A percentile compares a stretch with the other conserved stretches of the same genome.
phyloP scores from a whole-genome alignment of 1,284 basidiomycete species.

The Phlebopus sp. region DNA sequence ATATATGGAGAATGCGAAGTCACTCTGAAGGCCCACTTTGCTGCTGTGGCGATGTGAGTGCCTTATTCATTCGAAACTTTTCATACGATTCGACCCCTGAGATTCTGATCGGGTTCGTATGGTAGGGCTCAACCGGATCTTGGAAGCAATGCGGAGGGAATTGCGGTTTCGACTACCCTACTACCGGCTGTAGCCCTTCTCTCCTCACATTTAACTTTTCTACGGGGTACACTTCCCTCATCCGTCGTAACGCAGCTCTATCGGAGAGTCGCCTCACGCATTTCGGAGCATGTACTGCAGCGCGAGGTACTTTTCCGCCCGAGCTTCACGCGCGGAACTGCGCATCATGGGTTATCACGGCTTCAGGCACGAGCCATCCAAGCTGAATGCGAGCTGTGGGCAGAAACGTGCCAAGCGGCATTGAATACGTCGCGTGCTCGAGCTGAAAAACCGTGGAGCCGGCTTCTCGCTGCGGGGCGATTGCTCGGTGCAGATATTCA shows the following conservation, averaged over 20 bases:
- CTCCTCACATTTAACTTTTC: slow-evolving; percentile 66
- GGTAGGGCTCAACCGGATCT: slow-evolving; percentile 21
- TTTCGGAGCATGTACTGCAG: slow-evolving; percentile 76
- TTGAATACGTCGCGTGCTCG: slow-evolving; percentile 41
- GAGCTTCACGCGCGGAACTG: slow-evolving; percentile 44
- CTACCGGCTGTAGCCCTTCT: slow-evolving; percentile 70
- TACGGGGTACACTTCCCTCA: slow-evolving; percentile 59
- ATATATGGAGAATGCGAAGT: slow-evolving; percentile 76
- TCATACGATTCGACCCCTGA: neutral
- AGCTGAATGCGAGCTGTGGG: slow-evolving; percentile 76
- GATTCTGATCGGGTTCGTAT: slow-evolving; percentile 6
- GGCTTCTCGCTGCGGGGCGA: slow-evolving; percentile 63
- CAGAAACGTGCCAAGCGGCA: slow-evolving; percentile 65
- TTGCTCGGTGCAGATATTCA: slow-evolving; percentile 54
- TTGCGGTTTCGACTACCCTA: slow-evolving; percentile 62
- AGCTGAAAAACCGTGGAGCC: slow-evolving; percentile 70
- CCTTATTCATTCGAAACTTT: neutral
- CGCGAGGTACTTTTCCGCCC: slow-evolving; percentile 80
- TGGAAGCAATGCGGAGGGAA: slow-evolving; percentile 38
- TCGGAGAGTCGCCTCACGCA: slow-evolving; percentile 60
- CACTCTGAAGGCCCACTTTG: slow-evolving; percentile 69
- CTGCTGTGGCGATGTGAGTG: slow-evolving; percentile 40
- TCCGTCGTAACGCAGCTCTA: slow-evolving; percentile 60
- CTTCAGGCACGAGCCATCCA: slow-evolving; percentile 49
- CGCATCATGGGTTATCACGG: slow-evolving; percentile 36